Conservation (phyloP, 345 rosid species). For the Acer saccharum region DNA sequence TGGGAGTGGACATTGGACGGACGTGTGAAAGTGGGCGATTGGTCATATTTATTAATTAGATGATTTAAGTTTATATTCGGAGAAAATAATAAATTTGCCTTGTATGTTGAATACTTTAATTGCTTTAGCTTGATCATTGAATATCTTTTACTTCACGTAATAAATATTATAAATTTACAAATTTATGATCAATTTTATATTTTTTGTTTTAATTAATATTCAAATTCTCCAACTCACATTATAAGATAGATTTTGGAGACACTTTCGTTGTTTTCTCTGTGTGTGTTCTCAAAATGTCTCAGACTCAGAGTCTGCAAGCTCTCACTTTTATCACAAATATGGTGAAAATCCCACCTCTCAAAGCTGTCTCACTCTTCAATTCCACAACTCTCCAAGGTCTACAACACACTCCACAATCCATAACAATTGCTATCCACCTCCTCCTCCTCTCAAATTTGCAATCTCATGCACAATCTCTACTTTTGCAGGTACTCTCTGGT, state of each 20-base stretch:
- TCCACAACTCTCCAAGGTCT: constrained; percentile 37
- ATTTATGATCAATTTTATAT: neutral
- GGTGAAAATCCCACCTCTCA: constrained; percentile 57
- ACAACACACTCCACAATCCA: constrained; percentile 54
- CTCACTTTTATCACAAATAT: constrained; percentile 35
- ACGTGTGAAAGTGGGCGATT: neutral
- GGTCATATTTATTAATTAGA: neutral
- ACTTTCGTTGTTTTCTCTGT: neutral
- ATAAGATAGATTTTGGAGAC: neutral
- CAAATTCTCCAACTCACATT: neutral
- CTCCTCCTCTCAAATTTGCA: constrained; percentile 44
- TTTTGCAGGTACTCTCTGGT: constrained; percentile 49
- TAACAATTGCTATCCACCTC: constrained; percentile 41
- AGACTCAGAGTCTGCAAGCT: constrained; percentile 28
- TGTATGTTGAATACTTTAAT: no score
- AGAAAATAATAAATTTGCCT: neutral
- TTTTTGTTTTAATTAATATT: no score
- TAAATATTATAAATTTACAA: no score
- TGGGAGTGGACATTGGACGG: neutral
- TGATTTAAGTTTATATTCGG: neutral
- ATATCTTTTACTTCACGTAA: no score
- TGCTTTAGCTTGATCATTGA: no score
- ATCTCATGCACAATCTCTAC: constrained; percentile 49
- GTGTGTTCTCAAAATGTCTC: neutral
- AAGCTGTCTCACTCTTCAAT: constrained; percentile 48